Evolutionary conservation across 768 basidiomycete species (phyloP).

Genomic region (Xerocomellus chrysenteron): DNA sequence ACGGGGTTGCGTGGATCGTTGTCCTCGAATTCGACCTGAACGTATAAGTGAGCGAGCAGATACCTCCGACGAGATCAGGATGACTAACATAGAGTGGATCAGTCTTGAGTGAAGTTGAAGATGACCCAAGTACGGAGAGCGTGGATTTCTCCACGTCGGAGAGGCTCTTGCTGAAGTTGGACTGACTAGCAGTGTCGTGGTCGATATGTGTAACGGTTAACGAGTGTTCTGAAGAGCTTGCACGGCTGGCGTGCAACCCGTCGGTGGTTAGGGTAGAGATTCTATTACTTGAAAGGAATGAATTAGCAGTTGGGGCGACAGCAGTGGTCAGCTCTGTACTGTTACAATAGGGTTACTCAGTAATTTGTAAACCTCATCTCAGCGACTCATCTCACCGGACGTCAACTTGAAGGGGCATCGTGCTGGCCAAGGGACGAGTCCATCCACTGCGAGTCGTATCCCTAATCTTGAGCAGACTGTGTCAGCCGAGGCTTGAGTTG

Average conservation of each 20-base stretch:
- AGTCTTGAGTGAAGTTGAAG: slow-evolving; percentile 1
- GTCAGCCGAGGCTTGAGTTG: too few relatives aligned
- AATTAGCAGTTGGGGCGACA: slow-evolving; percentile 8
- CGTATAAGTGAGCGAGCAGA: not conserved
- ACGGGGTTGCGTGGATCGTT: slow-evolving; percentile 40
- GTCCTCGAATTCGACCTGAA: slow-evolving; percentile 37
- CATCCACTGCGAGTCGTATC: too few relatives aligned
- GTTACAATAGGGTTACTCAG: not conserved
- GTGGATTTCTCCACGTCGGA: slow-evolving; percentile 11
- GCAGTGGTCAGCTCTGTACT: not conserved
- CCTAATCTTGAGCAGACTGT: too few relatives aligned
- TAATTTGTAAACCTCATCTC: too few relatives aligned
- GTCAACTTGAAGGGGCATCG: too few relatives aligned
- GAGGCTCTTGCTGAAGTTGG: not conserved
- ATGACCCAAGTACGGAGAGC: not conserved
- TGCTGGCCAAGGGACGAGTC: too few relatives aligned
- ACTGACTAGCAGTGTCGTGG: not conserved
- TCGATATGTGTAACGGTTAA: slow-evolving; percentile 13
- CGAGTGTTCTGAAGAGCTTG: slow-evolving; percentile 12
- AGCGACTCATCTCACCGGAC: too few relatives aligned
- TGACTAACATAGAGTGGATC: slow-evolving; percentile 14
- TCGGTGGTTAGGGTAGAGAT: slow-evolving; percentile 15
- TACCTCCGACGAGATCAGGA: not conserved
- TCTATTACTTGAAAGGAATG: slow-evolving; percentile 13
- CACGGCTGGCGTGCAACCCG: slow-evolving; percentile 9